A percentile compares a stretch with the other conserved stretches of the same genome.
These are phyloP conservation scores for Magnaporthales sp. DNA, from an alignment of 2,329 filamentous ascomycete genomes.

Conservation along the genomic window DNA sequence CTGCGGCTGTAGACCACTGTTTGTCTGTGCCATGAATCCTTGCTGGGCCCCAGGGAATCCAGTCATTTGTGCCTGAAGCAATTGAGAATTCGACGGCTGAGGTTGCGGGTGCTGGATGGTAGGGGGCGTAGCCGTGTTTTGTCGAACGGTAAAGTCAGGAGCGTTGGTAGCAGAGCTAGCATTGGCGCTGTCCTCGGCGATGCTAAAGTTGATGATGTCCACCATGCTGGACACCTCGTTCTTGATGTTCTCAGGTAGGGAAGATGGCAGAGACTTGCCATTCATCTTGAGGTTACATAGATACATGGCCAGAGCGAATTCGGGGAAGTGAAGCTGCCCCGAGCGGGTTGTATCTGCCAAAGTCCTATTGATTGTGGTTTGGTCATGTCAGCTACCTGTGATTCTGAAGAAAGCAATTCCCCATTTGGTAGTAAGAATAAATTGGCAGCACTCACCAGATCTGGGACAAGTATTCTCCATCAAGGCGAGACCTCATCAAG, in stretches of 20 bases:
- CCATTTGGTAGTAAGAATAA: background rate
- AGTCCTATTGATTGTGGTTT: constrained; percentile 46
- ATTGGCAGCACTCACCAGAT: constrained; percentile 62
- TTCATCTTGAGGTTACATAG: constrained; percentile 90
- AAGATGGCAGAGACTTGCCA: constrained; percentile 68
- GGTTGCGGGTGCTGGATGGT: constrained; percentile 62
- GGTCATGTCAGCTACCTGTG: background rate
- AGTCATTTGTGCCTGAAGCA: constrained; percentile 59
- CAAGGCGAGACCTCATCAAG: constrained; percentile 76
- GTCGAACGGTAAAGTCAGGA: constrained; percentile 55
- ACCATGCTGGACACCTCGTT: constrained; percentile 99
- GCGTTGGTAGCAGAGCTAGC: constrained; percentile 44
- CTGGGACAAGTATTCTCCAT: constrained; percentile 79
- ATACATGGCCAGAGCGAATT: constrained; percentile 97
- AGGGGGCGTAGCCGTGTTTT: constrained; percentile 39
- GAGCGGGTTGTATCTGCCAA: constrained; percentile 93
- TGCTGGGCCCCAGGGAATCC: constrained; percentile 53
- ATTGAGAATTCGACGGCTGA: constrained; percentile 62
- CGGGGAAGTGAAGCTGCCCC: constrained; percentile 91
- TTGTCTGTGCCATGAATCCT: constrained; percentile 47
- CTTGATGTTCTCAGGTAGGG: constrained; percentile 74
- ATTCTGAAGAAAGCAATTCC: background rate
- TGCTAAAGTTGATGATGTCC: constrained; percentile 94
- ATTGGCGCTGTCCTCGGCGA: constrained; percentile 58
- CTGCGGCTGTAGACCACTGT: constrained; percentile 52